Evolutionary conservation across 495 filamentous ascomycete genomes (phyloP).

Genomic region (Pseudoneurospora amorphoporcata): DNA sequence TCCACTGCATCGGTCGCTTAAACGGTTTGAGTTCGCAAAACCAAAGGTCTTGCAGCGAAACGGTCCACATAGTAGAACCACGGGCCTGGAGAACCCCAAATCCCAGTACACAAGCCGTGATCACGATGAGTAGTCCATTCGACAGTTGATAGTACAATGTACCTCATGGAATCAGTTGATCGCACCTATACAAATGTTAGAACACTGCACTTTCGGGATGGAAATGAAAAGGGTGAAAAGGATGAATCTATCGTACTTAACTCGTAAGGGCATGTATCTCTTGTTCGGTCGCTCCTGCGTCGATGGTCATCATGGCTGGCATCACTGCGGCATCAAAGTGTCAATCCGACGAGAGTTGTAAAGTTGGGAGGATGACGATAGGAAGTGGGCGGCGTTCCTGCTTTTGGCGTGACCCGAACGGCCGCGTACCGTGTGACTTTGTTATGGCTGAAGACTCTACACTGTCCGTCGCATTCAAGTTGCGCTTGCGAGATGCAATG

Average conservation of each 20-base stretch:
- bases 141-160: not conserved
- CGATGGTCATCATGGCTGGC: not conserved
- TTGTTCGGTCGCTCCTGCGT: not conserved
- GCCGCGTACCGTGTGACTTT: not conserved
- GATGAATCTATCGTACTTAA: not conserved
- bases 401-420: not conserved
- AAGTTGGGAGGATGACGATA: not conserved
- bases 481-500: not conserved
- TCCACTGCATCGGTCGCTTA: constrained; percentile 14
- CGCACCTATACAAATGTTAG: not conserved
- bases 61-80: constrained; percentile 14
- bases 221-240: not conserved
- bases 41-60: constrained; percentile 8
- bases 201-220: not conserved
- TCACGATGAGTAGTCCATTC: not conserved
- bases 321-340: not conserved
- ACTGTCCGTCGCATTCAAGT: not conserved
- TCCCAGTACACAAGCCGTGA: not conserved
- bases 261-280: not conserved
- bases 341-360: not conserved
- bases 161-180: not conserved
- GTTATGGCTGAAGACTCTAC: not conserved
- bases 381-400: not conserved
- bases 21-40: constrained; percentile 9
- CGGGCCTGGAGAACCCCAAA: constrained; percentile 4